These are phyloP conservation scores for Tetraselmis striata DNA, from an alignment of 139 green algal genomes.

Conservation along the genomic window DNA sequence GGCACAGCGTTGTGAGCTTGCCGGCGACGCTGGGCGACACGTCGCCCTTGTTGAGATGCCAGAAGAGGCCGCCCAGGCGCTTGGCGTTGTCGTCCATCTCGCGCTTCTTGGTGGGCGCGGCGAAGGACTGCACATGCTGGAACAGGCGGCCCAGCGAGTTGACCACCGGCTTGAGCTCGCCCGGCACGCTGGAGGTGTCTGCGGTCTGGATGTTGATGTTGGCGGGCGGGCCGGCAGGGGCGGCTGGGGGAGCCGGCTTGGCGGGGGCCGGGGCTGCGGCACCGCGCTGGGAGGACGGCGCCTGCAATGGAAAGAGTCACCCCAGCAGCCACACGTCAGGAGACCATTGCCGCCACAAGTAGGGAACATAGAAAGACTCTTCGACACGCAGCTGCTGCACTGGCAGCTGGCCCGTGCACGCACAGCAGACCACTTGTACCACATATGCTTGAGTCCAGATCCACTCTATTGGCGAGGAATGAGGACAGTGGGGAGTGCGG, in stretches of 20 bases:
- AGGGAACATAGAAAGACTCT: too few species aligned
- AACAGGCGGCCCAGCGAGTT: constrained; percentile 63
- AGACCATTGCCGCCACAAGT: too few species aligned
- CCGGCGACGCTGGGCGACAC: constrained; percentile 47
- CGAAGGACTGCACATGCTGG: constrained; percentile 23
- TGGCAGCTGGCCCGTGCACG: too few species aligned
- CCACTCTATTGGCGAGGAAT: too few species aligned
- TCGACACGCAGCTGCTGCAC: too few species aligned
- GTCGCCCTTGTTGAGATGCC: constrained; percentile 71
- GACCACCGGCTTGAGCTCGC: constrained; percentile 57
- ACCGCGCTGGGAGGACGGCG: background rate
- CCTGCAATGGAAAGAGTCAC: too few species aligned
- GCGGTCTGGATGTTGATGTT: constrained; percentile 62
- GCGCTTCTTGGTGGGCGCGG: constrained; percentile 58
- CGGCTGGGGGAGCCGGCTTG: constrained; percentile 34
- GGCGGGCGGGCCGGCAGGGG: constrained; percentile 57
- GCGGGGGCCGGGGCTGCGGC: constrained; percentile 4
- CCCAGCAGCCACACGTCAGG: too few species aligned
- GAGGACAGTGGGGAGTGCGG: too few species aligned
- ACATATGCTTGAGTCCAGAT: too few species aligned
- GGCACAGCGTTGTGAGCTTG: constrained; percentile 73
- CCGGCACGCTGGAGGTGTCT: constrained; percentile 47
- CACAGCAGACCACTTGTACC: too few species aligned
- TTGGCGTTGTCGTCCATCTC: constrained; percentile 94
- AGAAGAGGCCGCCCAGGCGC: constrained; percentile 83